These are phyloP conservation scores for Calocybe gangraenosa DNA, from an alignment of 768 basidiomycete species.

Conservation along the genomic window DNA sequence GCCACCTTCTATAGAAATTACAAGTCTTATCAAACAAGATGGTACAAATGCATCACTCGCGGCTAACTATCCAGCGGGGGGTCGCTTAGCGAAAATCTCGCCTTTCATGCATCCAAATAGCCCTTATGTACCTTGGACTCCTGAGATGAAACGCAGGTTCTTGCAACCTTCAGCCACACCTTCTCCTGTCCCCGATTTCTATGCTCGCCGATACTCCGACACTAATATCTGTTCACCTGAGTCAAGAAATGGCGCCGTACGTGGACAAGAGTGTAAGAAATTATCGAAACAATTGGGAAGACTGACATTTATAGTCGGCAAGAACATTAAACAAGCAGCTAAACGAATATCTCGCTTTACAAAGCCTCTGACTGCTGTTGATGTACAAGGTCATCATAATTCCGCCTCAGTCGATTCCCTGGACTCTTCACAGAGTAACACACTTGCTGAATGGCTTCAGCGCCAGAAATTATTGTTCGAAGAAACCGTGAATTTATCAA, in stretches of 20 bases:
- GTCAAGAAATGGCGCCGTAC: no score
- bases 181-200: conserved; percentile 27
- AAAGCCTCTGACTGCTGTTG: conserved; percentile 7
- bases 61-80: not conserved
- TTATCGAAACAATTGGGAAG: conserved; percentile 30
- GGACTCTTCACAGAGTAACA: conserved; percentile 21
- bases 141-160: conserved; percentile 36
- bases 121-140: conserved; percentile 51
- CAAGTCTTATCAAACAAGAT: conserved; percentile 3
- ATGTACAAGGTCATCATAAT: not conserved
- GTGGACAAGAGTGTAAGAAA: conserved; percentile 7
- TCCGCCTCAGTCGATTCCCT: conserved; percentile 11
- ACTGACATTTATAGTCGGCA: conserved; percentile 21
- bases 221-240: conserved; percentile 21
- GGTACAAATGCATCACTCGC: not conserved
- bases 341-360: conserved; percentile 18
- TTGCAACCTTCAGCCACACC: conserved; percentile 35
- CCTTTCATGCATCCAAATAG: conserved; percentile 47
- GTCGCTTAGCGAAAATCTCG: conserved; percentile 15
- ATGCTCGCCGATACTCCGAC: conserved; percentile 29
- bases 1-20: not conserved
- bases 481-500: conserved; percentile 20
- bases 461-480: conserved; percentile 28
- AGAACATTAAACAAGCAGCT: conserved; percentile 21
- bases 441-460: conserved; percentile 32